Evolutionary conservation across 352 stramenopile genomes (phyloP), one percentile per base, ranked within the genome.

Genomic region (Sclerospora graminicola): DNA sequence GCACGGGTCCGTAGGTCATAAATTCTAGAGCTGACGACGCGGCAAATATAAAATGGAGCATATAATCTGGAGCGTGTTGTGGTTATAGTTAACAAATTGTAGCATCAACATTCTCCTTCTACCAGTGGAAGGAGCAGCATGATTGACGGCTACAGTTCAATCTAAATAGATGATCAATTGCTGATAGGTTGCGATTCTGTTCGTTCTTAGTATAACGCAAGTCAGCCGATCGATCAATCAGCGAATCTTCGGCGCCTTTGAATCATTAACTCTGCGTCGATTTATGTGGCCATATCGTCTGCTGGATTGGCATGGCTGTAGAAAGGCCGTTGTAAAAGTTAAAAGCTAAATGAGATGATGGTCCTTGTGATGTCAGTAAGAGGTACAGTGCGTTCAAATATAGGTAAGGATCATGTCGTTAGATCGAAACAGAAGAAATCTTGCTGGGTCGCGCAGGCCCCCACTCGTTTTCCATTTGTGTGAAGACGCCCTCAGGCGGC

Each of bases 401-500:
- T 51, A 38, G 20, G 35, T 14, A 57, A 42, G 23, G 40, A 54
- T 23, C 41, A 10, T 33, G 23, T 39, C 50, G 23, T 67, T 88
- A 89, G 41, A 92, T 89, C 37, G 77, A 89, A 24, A 89, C 76
- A 38, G 80, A 88, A 39, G 75, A 85, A 48, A 87, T 83, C 60
- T 89, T 89, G 44, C 74, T 89, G 42, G 77, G 80, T 33, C 69
- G 62, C 28, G 80, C 78, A 14, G 77, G 67, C 3, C 80, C 80
- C 80, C 80, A 92, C 52, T 92, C 80, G 57, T 92, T 89, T 45
- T 92, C 80, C 45, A 81, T 60, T 48, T 84, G 77, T 41, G 72
- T 73, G 51, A 79, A 89, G 43, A 84, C 76, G 38, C 80, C 80
- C 48, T 92, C 80, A 0, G 80, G 80, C 21, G 77, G 77, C 14